These are phyloP conservation scores for Tephrocybe sp. DNA, from an alignment of 768 basidiomycete genomes.

Conservation along the genomic window DNA sequence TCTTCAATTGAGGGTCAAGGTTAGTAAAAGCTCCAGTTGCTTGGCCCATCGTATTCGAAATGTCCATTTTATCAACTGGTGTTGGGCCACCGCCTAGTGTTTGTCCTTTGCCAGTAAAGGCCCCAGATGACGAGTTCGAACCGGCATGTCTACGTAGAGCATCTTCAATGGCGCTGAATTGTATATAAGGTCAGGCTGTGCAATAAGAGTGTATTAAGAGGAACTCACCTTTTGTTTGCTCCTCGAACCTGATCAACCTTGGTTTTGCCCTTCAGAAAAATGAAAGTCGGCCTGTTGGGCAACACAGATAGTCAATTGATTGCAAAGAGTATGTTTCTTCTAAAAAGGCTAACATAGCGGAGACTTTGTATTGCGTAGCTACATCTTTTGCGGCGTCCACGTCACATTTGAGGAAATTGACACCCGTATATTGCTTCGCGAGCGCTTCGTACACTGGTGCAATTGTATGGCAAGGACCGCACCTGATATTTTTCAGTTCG, in stretches of 20 bases:
- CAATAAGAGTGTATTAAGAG: background rate
- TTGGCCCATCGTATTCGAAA: conserved; percentile 29
- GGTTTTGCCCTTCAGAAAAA: conserved; percentile 66
- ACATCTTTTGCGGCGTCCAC: conserved; percentile 73
- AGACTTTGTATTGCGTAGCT: conserved; percentile 55
- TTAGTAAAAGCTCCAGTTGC: conserved; percentile 38
- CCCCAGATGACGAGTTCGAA: conserved; percentile 29
- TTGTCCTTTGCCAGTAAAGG: conserved; percentile 73
- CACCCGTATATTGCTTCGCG: conserved; percentile 62
- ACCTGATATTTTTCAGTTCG: conserved; percentile 46
- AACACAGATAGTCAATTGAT: background rate
- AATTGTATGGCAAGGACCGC: conserved; percentile 82
- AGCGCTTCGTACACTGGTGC: conserved; percentile 73
- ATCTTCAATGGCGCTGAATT: conserved; percentile 54
- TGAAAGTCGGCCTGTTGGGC: conserved; percentile 72
- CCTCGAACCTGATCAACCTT: conserved; percentile 75
- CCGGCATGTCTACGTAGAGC: conserved; percentile 53
- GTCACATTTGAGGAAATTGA: conserved; percentile 84
- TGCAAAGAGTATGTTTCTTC: background rate
- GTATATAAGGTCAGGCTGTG: background rate
- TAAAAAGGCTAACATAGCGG: conserved; percentile 60
- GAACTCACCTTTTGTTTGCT: conserved; percentile 59
- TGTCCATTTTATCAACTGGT: conserved; percentile 30
- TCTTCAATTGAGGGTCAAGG: conserved; percentile 65
- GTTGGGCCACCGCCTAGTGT: conserved; percentile 58